phyloP scores from a whole-genome alignment of 2,329 filamentous ascomycete species.

The Teratosphaeria gauchensis region DNA sequence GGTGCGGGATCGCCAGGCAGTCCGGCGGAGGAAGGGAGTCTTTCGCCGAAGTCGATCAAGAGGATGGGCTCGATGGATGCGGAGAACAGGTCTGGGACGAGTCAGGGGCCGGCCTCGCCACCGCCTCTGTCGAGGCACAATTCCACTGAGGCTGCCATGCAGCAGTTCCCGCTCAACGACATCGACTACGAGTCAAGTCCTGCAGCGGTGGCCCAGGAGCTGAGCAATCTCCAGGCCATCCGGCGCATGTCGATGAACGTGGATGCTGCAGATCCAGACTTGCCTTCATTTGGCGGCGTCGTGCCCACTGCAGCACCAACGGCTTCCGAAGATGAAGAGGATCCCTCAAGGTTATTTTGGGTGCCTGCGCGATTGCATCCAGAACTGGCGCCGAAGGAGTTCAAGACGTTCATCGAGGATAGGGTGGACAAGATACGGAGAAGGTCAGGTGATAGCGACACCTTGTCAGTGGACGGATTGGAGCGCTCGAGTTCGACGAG shows the following conservation, averaged over 20 bases:
- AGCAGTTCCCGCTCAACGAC: constrained; percentile 61
- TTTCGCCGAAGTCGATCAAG: constrained; percentile 11
- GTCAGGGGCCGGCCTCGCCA: constrained; percentile 14
- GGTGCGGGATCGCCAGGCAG: constrained; percentile 7
- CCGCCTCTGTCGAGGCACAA: constrained; percentile 29
- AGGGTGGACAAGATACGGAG: constrained; percentile 82
- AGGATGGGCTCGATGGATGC: constrained; percentile 28
- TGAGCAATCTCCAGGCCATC: constrained; percentile 84
- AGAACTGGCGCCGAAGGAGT: constrained; percentile 88
- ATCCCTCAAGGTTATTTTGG: constrained; percentile 85
- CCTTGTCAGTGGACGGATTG: constrained; percentile 50
- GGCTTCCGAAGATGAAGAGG: constrained; percentile 67
- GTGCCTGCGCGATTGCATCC: constrained; percentile 90
- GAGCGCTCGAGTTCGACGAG: constrained; percentile 46
- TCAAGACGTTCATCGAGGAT: constrained; percentile 92
- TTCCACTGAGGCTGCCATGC: constrained; percentile 26
- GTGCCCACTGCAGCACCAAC: constrained; percentile 62
- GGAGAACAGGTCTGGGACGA: constrained; percentile 10
- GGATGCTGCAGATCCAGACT: constrained; percentile 58
- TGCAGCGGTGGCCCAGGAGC: constrained; percentile 79
- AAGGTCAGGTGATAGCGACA: constrained; percentile 60
- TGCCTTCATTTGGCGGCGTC: constrained; percentile 55
- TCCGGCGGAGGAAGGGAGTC: constrained; percentile 6
- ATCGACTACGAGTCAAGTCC: constrained; percentile 85
- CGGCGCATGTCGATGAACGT: constrained; percentile 94